Evolutionary conservation across 225 moss, liverwort and hornwort species (phyloP), one percentile per base, ranked within the genome.

Genomic region (Anthoceros angustus): DNA sequence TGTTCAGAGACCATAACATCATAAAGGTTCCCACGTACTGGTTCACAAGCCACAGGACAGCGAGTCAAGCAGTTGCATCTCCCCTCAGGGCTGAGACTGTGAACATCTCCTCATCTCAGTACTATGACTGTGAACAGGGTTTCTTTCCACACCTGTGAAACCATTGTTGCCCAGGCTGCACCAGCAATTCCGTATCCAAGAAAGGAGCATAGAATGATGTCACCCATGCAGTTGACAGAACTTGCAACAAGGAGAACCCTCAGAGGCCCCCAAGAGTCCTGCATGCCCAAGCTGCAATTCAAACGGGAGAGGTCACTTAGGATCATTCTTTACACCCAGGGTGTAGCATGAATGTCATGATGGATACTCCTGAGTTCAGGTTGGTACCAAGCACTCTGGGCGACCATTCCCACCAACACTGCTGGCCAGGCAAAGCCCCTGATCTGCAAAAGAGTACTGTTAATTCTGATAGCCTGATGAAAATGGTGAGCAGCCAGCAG

Each of bases 121-220:
- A 0, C 65, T 65, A 41, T 40, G 12, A 38, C 16, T 39, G 9
- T 10, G 65, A 39, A 40, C 25, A 25, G 43, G 66, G 38, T 67
- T 14, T 20, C 26, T 3, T 20, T 9, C 63, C 72, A 38, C 43
- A 86, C 88, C 76, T 88, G 88, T 69, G 93, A 90, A 70, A 74
- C 87, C 48, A 79, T 84, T 39, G 93, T 93, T 24, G 90, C 93
- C 90, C 93, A 93, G 43, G 93, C 90, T 70, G 90, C 93, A 12
- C 90, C 90, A 70, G 83, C 90, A 60, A 90, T 93, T 69, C 93
- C 93, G 66, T 84, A 93, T 66, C 90, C 80, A 55, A 93, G 74
- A 61, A 90, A 80, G 21, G 82, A 77, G 71, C 93, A 93, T 26
- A 93, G 86, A 9, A 9, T 41, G 43, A 90, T 64, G 73, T 90